Evolutionary conservation across 768 basidiomycete species (phyloP), one percentile per base, ranked within the genome.

Genomic region (Crucibulum laeve): DNA sequence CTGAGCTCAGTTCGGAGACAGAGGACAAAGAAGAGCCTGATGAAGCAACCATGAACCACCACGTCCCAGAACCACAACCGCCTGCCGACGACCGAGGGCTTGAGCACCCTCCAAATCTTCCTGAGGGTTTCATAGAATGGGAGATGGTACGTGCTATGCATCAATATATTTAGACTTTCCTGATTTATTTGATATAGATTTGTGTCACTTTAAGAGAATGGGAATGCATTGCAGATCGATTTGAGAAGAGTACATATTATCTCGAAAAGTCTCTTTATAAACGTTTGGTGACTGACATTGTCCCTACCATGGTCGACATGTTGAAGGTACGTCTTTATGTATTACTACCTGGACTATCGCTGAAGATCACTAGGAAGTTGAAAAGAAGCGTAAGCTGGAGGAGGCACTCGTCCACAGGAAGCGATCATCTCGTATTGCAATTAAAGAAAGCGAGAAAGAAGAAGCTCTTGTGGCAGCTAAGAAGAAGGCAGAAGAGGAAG

Each of bases 391-490:
- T 18, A 77, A 71, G 11, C 47, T 87, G 40, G 85, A 89, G 48
- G 84, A 87, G 50, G 87, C 88, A 1, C 65, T 93, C 10, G 76
- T 80, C 19, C 87, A 89, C 47, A 82, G 93, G 46, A 96, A 97
- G 61, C 84, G 93, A 18, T 95, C 92, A 0, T 90, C 90, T 14
- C 86, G 94, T 24, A 81, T 96, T 45, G 87, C 90, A 3, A 65
- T 83, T 28, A 84, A 80, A 52, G 92, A 95, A 59, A 77, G 68
- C 25, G 90, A 89, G 60, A 80, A 79, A 51, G 87, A 92, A 60
- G 80, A 86, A 49, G 82, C 83, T 17, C 70, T 77, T 25, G 61
- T 77, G 19, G 73, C 76, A 5, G 77, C 79, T n/a, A 67, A 70
- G 46, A 75, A 68, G 53, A 78, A 76, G 47, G 75, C 69, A 2